phyloP scores from a whole-genome alignment of 2,329 filamentous ascomycete genomes.

The Cercospora sp. region DNA sequence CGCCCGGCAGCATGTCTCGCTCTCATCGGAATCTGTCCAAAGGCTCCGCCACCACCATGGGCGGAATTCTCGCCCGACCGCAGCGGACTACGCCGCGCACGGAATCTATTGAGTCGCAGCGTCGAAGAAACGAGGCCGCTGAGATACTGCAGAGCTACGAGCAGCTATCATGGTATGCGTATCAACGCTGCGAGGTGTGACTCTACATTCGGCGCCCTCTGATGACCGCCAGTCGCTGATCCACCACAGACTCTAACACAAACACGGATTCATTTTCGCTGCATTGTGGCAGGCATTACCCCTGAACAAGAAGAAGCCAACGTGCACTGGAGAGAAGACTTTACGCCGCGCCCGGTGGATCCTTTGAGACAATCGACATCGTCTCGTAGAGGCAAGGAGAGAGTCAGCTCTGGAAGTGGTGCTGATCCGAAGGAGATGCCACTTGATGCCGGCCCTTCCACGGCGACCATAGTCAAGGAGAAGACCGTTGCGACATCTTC shows the following conservation, averaged over 20 bases:
- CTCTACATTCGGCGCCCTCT: background rate
- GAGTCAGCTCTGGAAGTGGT: slow-evolving; percentile 21
- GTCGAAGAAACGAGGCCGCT: slow-evolving; percentile 29
- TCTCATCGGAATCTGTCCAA: background rate
- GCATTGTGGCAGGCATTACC: slow-evolving; percentile 35
- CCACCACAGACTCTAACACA: slow-evolving; percentile 34
- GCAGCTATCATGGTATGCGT: slow-evolving; percentile 34
- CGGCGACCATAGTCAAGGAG: background rate
- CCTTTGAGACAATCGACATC: slow-evolving; percentile 16
- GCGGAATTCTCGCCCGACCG: background rate
- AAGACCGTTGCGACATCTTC: background rate
- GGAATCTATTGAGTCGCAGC: slow-evolving; percentile 33
- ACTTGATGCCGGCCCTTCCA: background rate
- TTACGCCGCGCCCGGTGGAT: slow-evolving; percentile 27
- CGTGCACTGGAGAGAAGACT: slow-evolving; percentile 33
- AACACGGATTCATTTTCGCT: slow-evolving; percentile 37
- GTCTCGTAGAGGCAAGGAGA: slow-evolving; percentile 30
- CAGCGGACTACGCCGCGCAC: slow-evolving; percentile 18
- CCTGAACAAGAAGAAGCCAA: slow-evolving; percentile 24
- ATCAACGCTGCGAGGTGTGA: slow-evolving; percentile 34
- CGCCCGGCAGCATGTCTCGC: slow-evolving; percentile 1
- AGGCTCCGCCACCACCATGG: background rate
- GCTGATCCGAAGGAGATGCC: background rate
- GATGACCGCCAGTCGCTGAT: background rate
- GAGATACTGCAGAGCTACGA: slow-evolving; percentile 38